Evolutionary conservation across 2,329 filamentous ascomycete species (phyloP).

Genomic region (Sporothrix protearum): DNA sequence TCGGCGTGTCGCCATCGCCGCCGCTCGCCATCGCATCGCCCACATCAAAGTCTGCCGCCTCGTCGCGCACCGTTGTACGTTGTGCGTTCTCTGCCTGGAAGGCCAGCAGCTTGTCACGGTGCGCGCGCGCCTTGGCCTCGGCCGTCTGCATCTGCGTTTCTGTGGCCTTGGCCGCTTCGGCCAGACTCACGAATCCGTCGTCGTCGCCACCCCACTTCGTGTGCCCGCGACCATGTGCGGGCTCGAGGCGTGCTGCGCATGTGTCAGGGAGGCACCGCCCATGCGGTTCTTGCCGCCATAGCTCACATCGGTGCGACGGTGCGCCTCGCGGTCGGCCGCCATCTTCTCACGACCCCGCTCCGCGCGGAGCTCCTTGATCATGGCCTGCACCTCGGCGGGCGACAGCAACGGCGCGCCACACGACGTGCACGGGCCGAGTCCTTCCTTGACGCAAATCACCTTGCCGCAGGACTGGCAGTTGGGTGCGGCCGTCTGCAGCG

Average conservation of each 20-base stretch:
- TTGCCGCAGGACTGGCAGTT: constrained; percentile 93
- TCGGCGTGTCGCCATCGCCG: constrained; percentile 15
- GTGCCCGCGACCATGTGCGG: constrained; percentile 27
- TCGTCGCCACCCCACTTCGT: constrained; percentile 31
- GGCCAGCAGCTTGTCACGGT: constrained; percentile 73
- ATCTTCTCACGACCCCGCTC: constrained; percentile 85
- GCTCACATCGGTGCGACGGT: constrained; percentile 64
- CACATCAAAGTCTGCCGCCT: constrained; percentile 65
- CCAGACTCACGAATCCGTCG: constrained; percentile 54
- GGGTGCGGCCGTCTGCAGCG: constrained; percentile 82
- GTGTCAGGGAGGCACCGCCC: constrained; percentile 33
- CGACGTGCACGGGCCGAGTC: constrained; percentile 88
- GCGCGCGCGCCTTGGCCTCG: constrained; percentile 66
- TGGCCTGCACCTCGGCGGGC: constrained; percentile 70
- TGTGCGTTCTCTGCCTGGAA: constrained; percentile 85
- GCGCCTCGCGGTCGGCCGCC: constrained; percentile 70
- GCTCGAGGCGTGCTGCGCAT: constrained; percentile 1
- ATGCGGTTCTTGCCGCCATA: constrained; percentile 28
- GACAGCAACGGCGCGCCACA: constrained; percentile 73
- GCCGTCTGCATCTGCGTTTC: constrained; percentile 45
- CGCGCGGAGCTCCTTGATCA: constrained; percentile 77
- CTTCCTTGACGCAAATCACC: constrained; percentile 91
- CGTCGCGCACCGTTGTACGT: constrained; percentile 80
- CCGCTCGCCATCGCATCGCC: constrained; percentile 35
- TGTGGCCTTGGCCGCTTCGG: constrained; percentile 50